Evolutionary conservation across 352 stramenopile species (phyloP), one percentile per base, ranked within the genome.

Genomic region (Saprolegnia parasitica): DNA sequence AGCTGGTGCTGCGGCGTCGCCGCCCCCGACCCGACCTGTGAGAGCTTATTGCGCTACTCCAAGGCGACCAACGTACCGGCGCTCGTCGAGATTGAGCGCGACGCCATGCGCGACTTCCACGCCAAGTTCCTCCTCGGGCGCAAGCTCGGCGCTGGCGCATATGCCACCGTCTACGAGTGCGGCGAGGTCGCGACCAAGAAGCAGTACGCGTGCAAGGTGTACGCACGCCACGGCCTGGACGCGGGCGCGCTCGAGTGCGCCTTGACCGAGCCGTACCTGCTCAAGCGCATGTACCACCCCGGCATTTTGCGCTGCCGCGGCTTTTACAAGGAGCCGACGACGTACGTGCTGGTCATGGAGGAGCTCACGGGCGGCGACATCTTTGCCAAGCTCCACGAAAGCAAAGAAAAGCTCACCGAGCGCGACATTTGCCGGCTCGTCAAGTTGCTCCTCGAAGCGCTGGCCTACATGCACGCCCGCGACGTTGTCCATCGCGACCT

Each of bases 301-400:
- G 90, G 91, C 57, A 67, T 94, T 4, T 79, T 94, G 32, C 84
- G 82, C 42, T 74, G 91, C 16, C 67, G 90, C 16, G 84, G 86
- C 40, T 91, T 90, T 63, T 94, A 82, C 58, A 82, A 94, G 47
- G 86, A 91, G 67, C 54, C 77, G 16, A 73, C 81, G 65, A 90
- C 87, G 74, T 92, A 89, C 66, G 89, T 91, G 62, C 81, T 92
- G 65, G 86, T 94, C 20, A 94, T 84, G 23, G 82, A 83, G 65
- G 63, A 90, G 50, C 87, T 81, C 56, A 89, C 79, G 0, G 90
- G 90, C 47, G 90, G 96, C 9, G 96, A 99, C 71, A 79, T 99
- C 0, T 99, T 99, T 80, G 94, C 99, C 65, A 81, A 93, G 40
- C 85, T 99, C 9, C 89, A 97, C 0, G 88, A 97, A 67, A 89